phyloP scores from a whole-genome alignment of 164 flowering plant species.

The Protea cynaroides region DNA sequence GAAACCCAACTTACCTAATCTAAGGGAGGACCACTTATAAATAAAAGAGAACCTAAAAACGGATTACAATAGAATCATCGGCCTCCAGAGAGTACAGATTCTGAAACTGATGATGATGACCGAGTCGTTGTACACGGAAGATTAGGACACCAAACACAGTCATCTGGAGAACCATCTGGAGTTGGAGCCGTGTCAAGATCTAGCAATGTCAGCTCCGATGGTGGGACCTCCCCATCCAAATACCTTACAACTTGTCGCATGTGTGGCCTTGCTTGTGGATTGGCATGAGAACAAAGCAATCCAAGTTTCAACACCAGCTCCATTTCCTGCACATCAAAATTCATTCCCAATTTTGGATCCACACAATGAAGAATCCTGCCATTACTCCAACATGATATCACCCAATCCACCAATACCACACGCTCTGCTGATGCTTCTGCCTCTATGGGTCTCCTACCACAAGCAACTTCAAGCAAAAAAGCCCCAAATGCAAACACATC shows the following conservation, averaged over 20 bases:
- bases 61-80: too few species aligned
- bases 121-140: too few species aligned
- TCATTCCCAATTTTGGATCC: conserved; percentile 15
- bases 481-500: conserved; percentile 50
- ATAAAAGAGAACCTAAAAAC: too few species aligned
- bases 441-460: conserved; percentile 40
- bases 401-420: conserved; percentile 18
- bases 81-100: too few species aligned
- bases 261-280: conserved; percentile 17
- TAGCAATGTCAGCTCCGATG: conserved; percentile 8
- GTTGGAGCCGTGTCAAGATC: neutral
- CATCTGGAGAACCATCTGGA: too few species aligned
- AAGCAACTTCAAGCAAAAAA: conserved; percentile 36
- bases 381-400: conserved; percentile 13
- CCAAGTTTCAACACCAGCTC: conserved; percentile 22
- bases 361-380: conserved; percentile 13
- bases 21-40: too few species aligned
- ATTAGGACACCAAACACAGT: too few species aligned
- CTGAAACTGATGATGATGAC: too few species aligned
- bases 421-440: neutral
- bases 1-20: too few species aligned
- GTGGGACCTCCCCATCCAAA: conserved; percentile 8
- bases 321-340: conserved; percentile 13
- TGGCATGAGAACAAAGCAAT: conserved; percentile 19
- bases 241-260: conserved; percentile 19